Percentiles rank a stretch among this genome's conserved stretches.
Evolutionary conservation across 2,329 filamentous ascomycete genomes (phyloP).

Genomic region (Fusarium heterosporum): DNA sequence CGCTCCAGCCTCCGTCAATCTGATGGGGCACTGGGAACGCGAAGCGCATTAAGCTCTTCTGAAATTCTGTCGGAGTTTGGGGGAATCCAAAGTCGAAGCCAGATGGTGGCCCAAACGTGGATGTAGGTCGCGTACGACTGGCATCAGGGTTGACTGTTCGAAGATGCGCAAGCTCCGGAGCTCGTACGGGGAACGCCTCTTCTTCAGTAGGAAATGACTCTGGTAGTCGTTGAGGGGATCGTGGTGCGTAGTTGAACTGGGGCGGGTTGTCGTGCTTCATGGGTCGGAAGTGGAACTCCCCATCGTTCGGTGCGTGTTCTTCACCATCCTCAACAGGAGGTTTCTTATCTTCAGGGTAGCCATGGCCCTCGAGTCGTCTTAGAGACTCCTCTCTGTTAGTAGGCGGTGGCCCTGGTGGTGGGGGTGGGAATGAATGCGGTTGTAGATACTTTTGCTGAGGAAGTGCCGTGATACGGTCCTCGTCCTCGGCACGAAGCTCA

Average conservation of each 20-base stretch:
- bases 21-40: constrained; percentile 79
- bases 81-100: constrained; percentile 87
- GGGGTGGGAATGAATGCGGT: constrained; percentile 56
- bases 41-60: constrained; percentile 90
- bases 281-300: constrained; percentile 70
- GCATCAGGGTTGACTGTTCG: constrained; percentile 57
- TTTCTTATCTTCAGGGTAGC: constrained; percentile 59
- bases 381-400: constrained; percentile 59
- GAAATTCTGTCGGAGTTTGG: constrained; percentile 85
- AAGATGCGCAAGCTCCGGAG: constrained; percentile 69
- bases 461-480: constrained; percentile 85
- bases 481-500: constrained; percentile 82
- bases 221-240: constrained; percentile 55
- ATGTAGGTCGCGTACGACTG: constrained; percentile 59
- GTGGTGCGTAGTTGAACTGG: constrained; percentile 70
- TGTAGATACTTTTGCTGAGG: constrained; percentile 75
- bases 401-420: constrained; percentile 48
- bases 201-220: constrained; percentile 39
- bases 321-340: constrained; percentile 40
- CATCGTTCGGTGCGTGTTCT: constrained; percentile 43
- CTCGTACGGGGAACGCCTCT: constrained; percentile 50
- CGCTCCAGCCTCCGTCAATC: constrained; percentile 84
- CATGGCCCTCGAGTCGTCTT: constrained; percentile 61
- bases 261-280: constrained; percentile 62
- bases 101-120: constrained; percentile 68